Evolutionary conservation across 345 rosid genomes (phyloP), one percentile per base, ranked within the genome.

Genomic region (Eutrema heterophyllum): DNA sequence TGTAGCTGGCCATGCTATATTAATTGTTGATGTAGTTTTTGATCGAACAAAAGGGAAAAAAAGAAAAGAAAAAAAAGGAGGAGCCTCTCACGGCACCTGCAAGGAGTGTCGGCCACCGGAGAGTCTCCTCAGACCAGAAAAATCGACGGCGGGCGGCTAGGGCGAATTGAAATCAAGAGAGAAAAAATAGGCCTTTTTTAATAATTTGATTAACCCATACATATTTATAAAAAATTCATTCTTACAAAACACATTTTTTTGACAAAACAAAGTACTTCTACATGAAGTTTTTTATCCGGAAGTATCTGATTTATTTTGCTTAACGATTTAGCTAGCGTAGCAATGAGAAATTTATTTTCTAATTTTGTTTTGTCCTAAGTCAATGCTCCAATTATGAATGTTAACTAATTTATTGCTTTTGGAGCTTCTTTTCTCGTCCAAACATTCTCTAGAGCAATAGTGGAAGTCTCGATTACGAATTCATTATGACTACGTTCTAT

Each of bases 401-500:
- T 55, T 45, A 67, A 59, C 30, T 59, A 40, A 27, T 58, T 50
- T 59, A 5, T 66, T 67, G 46, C 54, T 27, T 58, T 67, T 29
- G 5, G 73, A 51, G 24, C 54, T 59, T 59, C 44, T 60, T 24
- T 69, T 60, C 52, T 46, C 40, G 16, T 51, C 73, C 61, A 75
- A 60, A 41, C 73, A 68, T 59, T 59, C 39, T 74, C 4, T 39
- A 30, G 24, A 51, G 44, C 44, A n/a, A 24, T 49, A 58, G 51
- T 55, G 58, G 24, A 57, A n/a, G 61, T 58, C 41, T 49, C 44
- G 40, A 66, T 48, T 29, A 65, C 67, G 44, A 57, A 46, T 73
- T 26, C 51, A 57, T n/a, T 10, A 73, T 73, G 72, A 56, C 58
- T 61, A 66, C 52, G 67, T 74, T 65, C 41, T 21, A 46, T 40